Percentiles rank a stretch among this genome's conserved stretches.
phyloP scores from a whole-genome alignment of 1,284 basidiomycete genomes.

The Volvariella surrecta region DNA sequence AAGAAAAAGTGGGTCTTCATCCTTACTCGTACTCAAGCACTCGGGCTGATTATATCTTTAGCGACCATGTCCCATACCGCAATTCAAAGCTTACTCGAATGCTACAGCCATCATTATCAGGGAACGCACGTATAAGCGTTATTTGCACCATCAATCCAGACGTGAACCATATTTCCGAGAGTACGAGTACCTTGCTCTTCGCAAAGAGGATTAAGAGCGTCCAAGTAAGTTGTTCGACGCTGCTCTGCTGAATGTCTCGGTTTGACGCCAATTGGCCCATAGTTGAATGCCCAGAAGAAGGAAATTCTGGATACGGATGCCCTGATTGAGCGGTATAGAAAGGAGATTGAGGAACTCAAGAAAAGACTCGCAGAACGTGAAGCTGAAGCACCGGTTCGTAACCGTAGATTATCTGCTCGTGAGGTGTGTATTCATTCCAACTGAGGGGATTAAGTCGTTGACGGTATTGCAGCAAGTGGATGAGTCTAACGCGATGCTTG shows the following conservation, averaged over 20 bases:
- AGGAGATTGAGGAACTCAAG: slow-evolving; percentile 85
- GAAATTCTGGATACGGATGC: slow-evolving; percentile 92
- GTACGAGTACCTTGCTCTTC: slow-evolving; percentile 80
- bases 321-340: slow-evolving; percentile 83
- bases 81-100: slow-evolving; percentile 94
- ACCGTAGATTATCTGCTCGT: slow-evolving; percentile 54
- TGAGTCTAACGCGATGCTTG: slow-evolving; percentile 71
- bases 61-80: slow-evolving; percentile 89
- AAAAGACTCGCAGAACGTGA: slow-evolving; percentile 61
- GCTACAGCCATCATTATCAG: slow-evolving; percentile 90
- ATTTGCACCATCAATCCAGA: slow-evolving; percentile 94
- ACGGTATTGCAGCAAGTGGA: slow-evolving; percentile 55
- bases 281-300: slow-evolving; percentile 85
- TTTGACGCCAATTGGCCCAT: slow-evolving; percentile 10
- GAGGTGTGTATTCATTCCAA: slow-evolving; percentile 44
- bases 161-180: slow-evolving; percentile 65
- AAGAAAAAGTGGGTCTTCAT: slow-evolving; percentile 47
- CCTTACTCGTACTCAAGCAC: neutral
- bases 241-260: neutral
- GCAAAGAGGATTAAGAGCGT: slow-evolving; percentile 85
- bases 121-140: slow-evolving; percentile 93
- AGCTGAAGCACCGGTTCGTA: slow-evolving; percentile 39
- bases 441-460: slow-evolving; percentile 2
- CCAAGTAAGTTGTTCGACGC: slow-evolving; percentile 29
- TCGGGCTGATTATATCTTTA: slow-evolving; percentile 16